Conservation (phyloP, 257 asterid genomes). For the Solanum microdontum region DNA sequence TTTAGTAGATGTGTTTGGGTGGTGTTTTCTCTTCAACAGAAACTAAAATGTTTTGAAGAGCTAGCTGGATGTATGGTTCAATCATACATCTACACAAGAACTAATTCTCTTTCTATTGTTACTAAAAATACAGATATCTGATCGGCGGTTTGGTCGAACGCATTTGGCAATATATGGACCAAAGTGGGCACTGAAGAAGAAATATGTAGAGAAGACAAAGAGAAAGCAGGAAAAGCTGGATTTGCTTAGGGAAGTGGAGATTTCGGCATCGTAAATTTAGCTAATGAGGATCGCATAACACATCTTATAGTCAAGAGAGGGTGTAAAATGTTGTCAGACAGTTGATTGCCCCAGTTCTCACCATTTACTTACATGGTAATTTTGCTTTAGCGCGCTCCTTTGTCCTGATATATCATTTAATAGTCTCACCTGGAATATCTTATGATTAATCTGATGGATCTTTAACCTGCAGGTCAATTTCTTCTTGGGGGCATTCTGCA, state of each 20-base stretch:
- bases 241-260: not conserved
- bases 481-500: not conserved
- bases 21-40: not conserved
- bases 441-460: not conserved
- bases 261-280: not conserved
- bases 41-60: not conserved
- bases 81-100: not conserved
- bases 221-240: not conserved
- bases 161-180: constrained; percentile 95
- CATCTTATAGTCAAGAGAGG: not conserved
- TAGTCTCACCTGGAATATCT: not conserved
- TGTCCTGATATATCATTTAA: not conserved
- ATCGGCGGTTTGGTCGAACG: constrained; percentile 94
- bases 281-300: not conserved
- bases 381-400: not conserved
- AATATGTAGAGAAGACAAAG: constrained; percentile 13
- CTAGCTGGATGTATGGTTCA: not conserved
- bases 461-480: not conserved
- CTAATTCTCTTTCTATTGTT: not conserved
- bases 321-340: not conserved
- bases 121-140: constrained; percentile 60
- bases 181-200: constrained; percentile 77
- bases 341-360: not conserved
- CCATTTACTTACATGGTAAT: not conserved
- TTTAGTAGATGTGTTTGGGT: not conserved